Conservation (phyloP, 768 basidiomycete species). For the Crepidotus variabilis region DNA sequence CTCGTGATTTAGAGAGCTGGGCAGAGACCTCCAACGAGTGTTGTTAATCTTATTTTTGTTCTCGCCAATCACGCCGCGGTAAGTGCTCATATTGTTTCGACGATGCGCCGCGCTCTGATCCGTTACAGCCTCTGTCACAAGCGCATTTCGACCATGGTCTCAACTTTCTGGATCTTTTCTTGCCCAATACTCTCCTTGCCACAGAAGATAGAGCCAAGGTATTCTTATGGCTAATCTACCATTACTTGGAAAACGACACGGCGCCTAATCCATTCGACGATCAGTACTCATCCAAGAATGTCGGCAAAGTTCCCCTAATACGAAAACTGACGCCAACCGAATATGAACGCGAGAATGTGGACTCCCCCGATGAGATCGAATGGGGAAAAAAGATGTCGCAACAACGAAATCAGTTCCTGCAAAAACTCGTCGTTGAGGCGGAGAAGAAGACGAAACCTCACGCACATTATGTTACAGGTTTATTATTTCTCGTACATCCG, state of each 20-base stretch:
- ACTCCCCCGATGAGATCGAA: constrained; percentile 70
- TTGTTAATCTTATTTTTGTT: constrained; percentile 84
- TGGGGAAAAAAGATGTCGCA: constrained; percentile 77
- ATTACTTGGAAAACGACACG: constrained; percentile 70
- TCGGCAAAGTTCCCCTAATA: constrained; percentile 63
- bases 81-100: constrained; percentile 22
- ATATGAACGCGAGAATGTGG: constrained; percentile 66
- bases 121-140: constrained; percentile 48
- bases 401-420: constrained; percentile 67
- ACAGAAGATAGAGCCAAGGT: constrained; percentile 72
- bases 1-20: constrained; percentile 43
- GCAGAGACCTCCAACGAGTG: constrained; percentile 73
- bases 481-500: neutral
- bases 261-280: constrained; percentile 75
- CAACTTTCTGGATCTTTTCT: constrained; percentile 83
- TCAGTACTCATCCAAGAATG: constrained; percentile 50
- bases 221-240: constrained; percentile 81
- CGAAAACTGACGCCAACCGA: constrained; percentile 53
- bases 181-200: constrained; percentile 63
- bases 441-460: constrained; percentile 46
- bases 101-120: constrained; percentile 6
- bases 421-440: constrained; percentile 57
- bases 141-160: constrained; percentile 72
- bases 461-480: constrained; percentile 45
- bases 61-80: constrained; percentile 77